phyloP scores from a whole-genome alignment of 2,329 filamentous ascomycete genomes.

The Elsinoe necatrix region DNA sequence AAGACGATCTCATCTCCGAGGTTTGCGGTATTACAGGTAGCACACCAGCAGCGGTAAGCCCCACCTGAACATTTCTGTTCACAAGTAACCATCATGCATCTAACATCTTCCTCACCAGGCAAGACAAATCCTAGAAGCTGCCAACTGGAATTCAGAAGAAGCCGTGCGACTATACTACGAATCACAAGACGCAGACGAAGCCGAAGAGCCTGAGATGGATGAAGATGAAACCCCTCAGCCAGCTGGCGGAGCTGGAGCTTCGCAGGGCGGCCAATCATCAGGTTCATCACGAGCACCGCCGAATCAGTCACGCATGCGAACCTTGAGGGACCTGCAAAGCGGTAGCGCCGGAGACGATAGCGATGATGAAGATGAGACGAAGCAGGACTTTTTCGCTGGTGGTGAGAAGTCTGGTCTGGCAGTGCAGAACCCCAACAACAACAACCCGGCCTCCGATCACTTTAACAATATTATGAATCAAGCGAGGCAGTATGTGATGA shows the following conservation, averaged over 20 bases:
- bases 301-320: constrained; percentile 32
- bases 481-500: constrained; percentile 34
- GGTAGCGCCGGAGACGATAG: constrained; percentile 47
- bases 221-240: constrained; percentile 23
- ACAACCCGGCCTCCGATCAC: constrained; percentile 31
- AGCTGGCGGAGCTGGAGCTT: constrained; percentile 16
- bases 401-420: constrained; percentile 75
- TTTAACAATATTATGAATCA: constrained; percentile 44
- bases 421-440: constrained; percentile 54
- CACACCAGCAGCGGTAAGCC: constrained; percentile 27
- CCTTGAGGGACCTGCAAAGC: constrained; percentile 39
- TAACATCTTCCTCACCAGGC: constrained; percentile 28
- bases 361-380: constrained; percentile 52
- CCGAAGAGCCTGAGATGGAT: constrained; percentile 30
- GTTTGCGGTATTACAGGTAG: constrained; percentile 32
- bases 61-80: constrained; percentile 7
- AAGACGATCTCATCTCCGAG: constrained; percentile 28
- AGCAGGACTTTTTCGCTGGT: constrained; percentile 67
- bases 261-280: constrained; percentile 17
- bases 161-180: constrained; percentile 40
- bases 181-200: constrained; percentile 25
- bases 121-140: constrained; percentile 35
- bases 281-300: constrained; percentile 16
- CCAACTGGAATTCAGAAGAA: constrained; percentile 40
- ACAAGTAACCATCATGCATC: background rate